Conservation (phyloP, 2,329 filamentous ascomycete genomes). For the Microsporum audouinii region DNA sequence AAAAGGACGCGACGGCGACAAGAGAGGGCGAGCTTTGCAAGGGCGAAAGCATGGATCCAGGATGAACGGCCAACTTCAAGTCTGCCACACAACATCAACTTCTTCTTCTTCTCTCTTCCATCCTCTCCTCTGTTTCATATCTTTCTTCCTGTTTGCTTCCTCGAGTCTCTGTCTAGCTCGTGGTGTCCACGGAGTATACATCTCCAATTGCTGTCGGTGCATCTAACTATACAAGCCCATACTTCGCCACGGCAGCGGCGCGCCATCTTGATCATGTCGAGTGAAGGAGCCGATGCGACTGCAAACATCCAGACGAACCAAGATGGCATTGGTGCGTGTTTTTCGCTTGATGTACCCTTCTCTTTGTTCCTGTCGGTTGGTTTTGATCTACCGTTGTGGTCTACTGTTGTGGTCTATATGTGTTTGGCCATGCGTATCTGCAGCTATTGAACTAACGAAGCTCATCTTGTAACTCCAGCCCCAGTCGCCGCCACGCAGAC, state of each 20-base stretch:
- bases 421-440: background rate
- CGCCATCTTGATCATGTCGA: background rate
- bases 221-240: background rate
- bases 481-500: background rate
- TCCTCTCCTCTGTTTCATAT: background rate
- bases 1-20: background rate
- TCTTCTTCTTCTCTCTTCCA: background rate
- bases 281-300: background rate
- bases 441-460: background rate
- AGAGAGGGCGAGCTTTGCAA: background rate
- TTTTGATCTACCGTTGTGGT: background rate
- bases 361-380: background rate
- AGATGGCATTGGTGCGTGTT: background rate
- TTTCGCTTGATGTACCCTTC: background rate
- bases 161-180: background rate
- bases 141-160: background rate
- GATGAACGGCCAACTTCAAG: background rate
- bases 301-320: background rate
- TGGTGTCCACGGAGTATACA: background rate
- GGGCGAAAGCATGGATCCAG: background rate
- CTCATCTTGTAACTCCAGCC: background rate
- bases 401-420: background rate
- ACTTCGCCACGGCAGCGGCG: background rate
- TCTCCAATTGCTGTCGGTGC: background rate
- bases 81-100: background rate